These are phyloP conservation scores for Populus hybrid DNA, from an alignment of 441 rosid species.

Conservation along the genomic window DNA sequence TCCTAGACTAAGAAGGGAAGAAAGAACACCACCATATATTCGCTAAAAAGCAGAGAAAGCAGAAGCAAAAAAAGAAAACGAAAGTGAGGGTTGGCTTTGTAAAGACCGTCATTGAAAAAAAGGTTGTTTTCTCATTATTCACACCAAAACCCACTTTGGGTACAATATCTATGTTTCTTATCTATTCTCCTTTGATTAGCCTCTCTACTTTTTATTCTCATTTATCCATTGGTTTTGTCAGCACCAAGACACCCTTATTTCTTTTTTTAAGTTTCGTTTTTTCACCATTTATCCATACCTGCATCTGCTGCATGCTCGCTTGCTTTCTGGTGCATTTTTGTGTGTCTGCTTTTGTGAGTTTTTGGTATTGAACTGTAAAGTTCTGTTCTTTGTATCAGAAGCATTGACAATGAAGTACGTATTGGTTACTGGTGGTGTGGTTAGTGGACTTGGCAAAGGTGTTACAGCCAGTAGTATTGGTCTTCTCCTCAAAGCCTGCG, in stretches of 20 bases:
- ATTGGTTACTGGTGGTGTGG: conserved; percentile 89
- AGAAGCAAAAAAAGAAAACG: conserved; percentile 1
- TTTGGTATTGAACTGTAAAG: background rate
- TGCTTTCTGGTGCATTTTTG: background rate
- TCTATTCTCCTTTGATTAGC: background rate
- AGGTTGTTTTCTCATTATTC: conserved; percentile 28
- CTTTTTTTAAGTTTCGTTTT: background rate
- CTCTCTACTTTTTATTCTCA: background rate
- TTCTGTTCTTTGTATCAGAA: background rate
- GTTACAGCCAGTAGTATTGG: conserved; percentile 92
- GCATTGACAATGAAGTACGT: conserved; percentile 75
- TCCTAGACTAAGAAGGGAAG: background rate
- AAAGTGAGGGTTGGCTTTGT: conserved; percentile 22
- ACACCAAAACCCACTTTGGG: conserved; percentile 11
- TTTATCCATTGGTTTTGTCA: conserved; percentile 18
- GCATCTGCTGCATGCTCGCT: background rate
- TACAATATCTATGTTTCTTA: conserved; percentile 20
- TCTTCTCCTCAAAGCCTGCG: conserved; percentile 76
- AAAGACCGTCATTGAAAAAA: conserved; percentile 36
- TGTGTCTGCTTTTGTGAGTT: background rate
- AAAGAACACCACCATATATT: background rate
- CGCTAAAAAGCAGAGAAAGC: background rate
- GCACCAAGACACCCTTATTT: background rate
- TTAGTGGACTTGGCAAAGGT: conserved; percentile 92
- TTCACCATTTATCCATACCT: background rate